Base-by-base conservation (phyloP, 345 rosid genomes). In the Diplotaxis tenuifolia region DNA sequence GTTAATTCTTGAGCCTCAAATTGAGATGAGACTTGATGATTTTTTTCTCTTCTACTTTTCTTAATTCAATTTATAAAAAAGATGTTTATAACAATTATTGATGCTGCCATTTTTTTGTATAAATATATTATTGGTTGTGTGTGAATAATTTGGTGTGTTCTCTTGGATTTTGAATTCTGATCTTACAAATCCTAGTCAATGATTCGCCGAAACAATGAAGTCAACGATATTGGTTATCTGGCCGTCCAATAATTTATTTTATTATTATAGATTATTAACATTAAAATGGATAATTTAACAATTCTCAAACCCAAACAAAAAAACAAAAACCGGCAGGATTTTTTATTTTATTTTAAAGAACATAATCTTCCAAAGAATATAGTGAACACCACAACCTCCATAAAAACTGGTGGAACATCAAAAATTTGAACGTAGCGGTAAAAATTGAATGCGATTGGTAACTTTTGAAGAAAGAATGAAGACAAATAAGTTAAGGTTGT, bases 1-100 rank as follows among this genome's bases (percentile, higher is more conserved):
- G 63, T 65, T 70, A 31, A 76, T 76, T 76, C 75, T 76, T 70
- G 80, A 70, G 67, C 71, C 80, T 76, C 80, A 65, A 32, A 47
- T 76, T 76, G 80, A 65, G 80, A 70, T 70, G 75, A 64, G 34
- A 76, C 62, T 29, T 76, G 16, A 11, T 31, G 29, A n/a, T 40
- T 8, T 62, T 38, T 67, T 25, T 6, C 34, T 14, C 18, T 31
- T 23, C 9, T 28, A 25, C 9, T 63, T 27, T 38, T 65, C 34
- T 57, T 49, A 57, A 57, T 42, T 45, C 49, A 66, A 52, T 14
- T 62, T 62, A 2, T 28, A 4, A 19, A 58, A n/a, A 23, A 67
- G 14, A 23, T 70, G 75, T 76, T 22, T 56, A 55, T 69, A 63
- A 60, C 49, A 19, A 14, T 56, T 18, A 68, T 63, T 42, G 49